Percentiles rank a stretch among this genome's conserved stretches.
Evolutionary conservation across 164 flowering plant species (phyloP).

Genomic region (Akebia trifoliata): DNA sequence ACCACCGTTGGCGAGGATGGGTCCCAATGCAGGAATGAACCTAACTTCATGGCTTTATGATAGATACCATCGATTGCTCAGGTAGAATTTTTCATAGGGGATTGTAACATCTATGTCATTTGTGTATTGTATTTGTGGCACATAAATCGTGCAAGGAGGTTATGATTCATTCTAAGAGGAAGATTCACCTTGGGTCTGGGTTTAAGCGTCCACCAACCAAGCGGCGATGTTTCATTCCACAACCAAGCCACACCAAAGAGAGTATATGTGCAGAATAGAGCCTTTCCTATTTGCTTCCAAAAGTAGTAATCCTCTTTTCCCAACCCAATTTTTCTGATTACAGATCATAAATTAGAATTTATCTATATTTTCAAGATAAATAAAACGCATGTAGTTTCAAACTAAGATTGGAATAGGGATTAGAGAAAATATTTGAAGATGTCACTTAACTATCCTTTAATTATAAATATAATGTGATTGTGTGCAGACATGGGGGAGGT

Average conservation of each 20-base stretch:
- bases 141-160: neutral
- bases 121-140: neutral
- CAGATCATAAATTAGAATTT: too few relatives aligned
- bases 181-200: constrained; percentile 51
- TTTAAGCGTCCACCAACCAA: constrained; percentile 88
- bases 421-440: too few relatives aligned
- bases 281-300: constrained; percentile 81
- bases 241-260: constrained; percentile 63
- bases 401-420: too few relatives aligned
- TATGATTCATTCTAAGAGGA: neutral
- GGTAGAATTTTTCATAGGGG: too few relatives aligned
- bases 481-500: too few relatives aligned
- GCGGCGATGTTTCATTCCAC: constrained; percentile 84
- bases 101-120: too few relatives aligned
- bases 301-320: constrained; percentile 65
- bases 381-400: too few relatives aligned
- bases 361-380: too few relatives aligned
- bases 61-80: neutral
- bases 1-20: neutral
- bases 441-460: too few relatives aligned
- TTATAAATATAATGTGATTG: too few relatives aligned
- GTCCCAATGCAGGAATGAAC: too few relatives aligned
- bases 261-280: constrained; percentile 62
- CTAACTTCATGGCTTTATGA: neutral
- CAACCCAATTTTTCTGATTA: constrained; percentile 55